Evolutionary conservation across 108 stramenopile genomes (phyloP).

Genomic region (Nitzschia sp.): DNA sequence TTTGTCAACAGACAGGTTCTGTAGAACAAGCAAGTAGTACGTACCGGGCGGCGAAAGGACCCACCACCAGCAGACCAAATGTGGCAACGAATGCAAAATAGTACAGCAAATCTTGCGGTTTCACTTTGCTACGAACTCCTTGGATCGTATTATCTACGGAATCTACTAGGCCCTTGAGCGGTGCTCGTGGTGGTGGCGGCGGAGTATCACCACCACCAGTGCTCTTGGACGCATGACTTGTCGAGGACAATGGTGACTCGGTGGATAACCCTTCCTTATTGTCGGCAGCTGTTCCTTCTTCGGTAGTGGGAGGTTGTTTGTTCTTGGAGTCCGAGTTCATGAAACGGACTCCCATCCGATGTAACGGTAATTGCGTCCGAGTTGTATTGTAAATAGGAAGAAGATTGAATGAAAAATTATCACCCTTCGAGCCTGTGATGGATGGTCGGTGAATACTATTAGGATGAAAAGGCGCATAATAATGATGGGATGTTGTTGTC

Average conservation of each 20-base stretch:
- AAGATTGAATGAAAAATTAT: constrained; percentile 1
- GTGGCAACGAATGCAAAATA: constrained; percentile 31
- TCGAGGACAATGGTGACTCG: too few relatives aligned
- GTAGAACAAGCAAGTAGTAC: too few relatives aligned
- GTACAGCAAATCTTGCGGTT: constrained; percentile 25
- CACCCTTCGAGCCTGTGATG: not conserved
- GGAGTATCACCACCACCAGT: too few relatives aligned
- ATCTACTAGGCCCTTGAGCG: not conserved
- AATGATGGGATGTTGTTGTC: not conserved
- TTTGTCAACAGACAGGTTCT: not conserved
- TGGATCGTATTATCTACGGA: constrained; percentile 24
- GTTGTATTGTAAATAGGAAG: not conserved
- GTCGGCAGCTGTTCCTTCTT: not conserved
- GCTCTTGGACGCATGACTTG: too few relatives aligned
- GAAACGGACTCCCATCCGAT: constrained; percentile 1
- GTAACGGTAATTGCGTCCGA: not conserved
- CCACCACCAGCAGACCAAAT: constrained; percentile 21
- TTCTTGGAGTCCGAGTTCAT: not conserved
- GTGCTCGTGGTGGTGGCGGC: not conserved
- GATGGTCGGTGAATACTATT: not conserved
- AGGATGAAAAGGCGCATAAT: too few relatives aligned
- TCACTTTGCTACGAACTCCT: constrained; percentile 14
- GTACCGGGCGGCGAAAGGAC: constrained; percentile 28
- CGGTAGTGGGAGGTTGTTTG: not conserved
- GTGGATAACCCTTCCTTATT: too few relatives aligned